phyloP scores from a whole-genome alignment of 1,139 yeast genomes.

The Zygotorulaspora mrakii region DNA sequence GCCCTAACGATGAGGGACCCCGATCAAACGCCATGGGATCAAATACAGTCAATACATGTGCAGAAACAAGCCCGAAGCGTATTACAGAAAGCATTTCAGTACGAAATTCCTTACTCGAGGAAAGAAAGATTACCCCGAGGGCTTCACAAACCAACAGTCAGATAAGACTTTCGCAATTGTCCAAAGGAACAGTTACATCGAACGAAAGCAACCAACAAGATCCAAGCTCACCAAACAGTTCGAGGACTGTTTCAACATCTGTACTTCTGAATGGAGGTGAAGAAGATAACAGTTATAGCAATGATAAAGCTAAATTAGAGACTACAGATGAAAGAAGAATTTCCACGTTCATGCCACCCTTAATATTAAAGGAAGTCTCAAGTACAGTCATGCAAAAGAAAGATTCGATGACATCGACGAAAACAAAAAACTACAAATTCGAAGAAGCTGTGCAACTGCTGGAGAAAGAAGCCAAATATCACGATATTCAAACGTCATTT shows the following conservation, averaged over 20 bases:
- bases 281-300: neutral
- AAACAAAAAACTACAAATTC: slow-evolving; percentile 15
- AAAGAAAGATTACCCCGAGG: slow-evolving; percentile 20
- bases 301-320: neutral
- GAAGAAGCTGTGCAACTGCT: slow-evolving; percentile 24
- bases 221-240: slow-evolving; percentile 14
- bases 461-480: slow-evolving; percentile 15
- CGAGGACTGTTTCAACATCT: slow-evolving; percentile 16
- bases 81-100: neutral
- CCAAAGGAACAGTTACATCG: slow-evolving; percentile 20
- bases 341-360: neutral
- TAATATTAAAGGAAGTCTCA: neutral
- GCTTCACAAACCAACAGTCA: slow-evolving; percentile 11
- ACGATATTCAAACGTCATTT: neutral
- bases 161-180: slow-evolving; percentile 1
- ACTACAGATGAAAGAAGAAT: neutral
- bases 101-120: slow-evolving; percentile 4
- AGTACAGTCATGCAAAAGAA: slow-evolving; percentile 2
- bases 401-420: slow-evolving; percentile 6
- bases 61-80: slow-evolving; percentile 1
- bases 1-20: no score
- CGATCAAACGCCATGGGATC: no score
- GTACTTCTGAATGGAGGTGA: slow-evolving; percentile 7
- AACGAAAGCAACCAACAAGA: slow-evolving; percentile 22
- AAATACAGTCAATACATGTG: no score